Percentiles rank a stretch among this genome's conserved stretches.
Evolutionary conservation across 202 grass and related monocot species (phyloP).

Genomic region (Sporobolus alterniflorus): DNA sequence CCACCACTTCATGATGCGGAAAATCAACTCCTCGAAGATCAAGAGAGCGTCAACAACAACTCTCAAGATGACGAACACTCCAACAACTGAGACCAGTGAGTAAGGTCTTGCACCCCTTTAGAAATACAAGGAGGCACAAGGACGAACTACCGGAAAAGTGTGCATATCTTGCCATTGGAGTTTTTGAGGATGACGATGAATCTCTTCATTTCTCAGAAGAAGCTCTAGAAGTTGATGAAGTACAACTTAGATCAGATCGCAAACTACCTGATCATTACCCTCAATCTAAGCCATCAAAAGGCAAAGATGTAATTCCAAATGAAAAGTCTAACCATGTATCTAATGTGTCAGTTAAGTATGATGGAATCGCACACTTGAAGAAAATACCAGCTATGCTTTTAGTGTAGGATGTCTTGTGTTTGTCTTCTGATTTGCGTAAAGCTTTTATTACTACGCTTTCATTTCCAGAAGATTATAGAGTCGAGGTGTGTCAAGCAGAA

Average conservation of each 20-base stretch:
- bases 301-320: not conserved
- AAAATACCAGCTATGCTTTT: constrained; percentile 24
- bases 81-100: too few relatives aligned
- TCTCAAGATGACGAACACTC: rapidly evolving
- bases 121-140: too few relatives aligned
- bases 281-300: not conserved
- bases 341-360: not conserved
- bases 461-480: not conserved
- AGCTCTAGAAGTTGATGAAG: not conserved
- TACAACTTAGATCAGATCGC: not conserved
- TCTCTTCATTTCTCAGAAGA: not conserved
- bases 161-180: not conserved
- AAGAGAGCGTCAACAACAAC: not conserved
- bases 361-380: constrained; percentile 13
- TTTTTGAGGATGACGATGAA: not conserved
- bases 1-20: not conserved
- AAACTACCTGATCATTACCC: not conserved
- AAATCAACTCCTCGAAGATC: not conserved
- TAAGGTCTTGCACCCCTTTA: too few relatives aligned
- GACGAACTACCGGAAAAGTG: too few relatives aligned
- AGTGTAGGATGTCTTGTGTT: constrained; percentile 3
- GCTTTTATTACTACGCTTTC: not conserved
- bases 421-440: not conserved
- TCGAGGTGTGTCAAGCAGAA: not conserved
- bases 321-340: not conserved